phyloP scores from a whole-genome alignment of 805 yeast genomes.

The Kuraishia capsulata region DNA sequence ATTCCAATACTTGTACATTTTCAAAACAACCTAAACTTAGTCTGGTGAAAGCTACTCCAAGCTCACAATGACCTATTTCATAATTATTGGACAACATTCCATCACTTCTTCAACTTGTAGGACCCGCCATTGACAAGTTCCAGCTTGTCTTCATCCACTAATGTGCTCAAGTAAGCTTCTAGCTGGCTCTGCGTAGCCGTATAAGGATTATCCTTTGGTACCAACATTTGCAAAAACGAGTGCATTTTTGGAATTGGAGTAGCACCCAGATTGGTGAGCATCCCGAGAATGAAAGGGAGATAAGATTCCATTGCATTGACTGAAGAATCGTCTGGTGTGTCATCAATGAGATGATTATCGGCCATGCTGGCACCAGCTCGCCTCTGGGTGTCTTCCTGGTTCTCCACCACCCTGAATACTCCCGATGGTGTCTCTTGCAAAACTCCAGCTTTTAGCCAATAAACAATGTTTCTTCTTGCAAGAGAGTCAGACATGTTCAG shows the following conservation, averaged over 20 bases:
- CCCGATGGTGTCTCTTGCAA: slow-evolving; percentile 29
- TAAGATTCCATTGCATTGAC: slow-evolving; percentile 10
- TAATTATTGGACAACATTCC: too few relatives aligned
- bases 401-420: slow-evolving; percentile 32
- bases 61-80: too few relatives aligned
- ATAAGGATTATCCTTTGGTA: slow-evolving; percentile 39
- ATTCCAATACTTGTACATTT: too few relatives aligned
- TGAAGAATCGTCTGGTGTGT: slow-evolving; percentile 15
- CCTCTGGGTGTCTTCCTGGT: slow-evolving; percentile 10
- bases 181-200: slow-evolving; percentile 29
- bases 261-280: slow-evolving; percentile 48
- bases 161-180: slow-evolving; percentile 27
- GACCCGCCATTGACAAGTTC: slow-evolving; percentile 22
- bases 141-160: slow-evolving; percentile 35
- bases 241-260: slow-evolving; percentile 40
- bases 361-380: neutral
- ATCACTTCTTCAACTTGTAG: slow-evolving; percentile 19
- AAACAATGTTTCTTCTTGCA: slow-evolving; percentile 32
- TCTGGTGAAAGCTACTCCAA: too few relatives aligned
- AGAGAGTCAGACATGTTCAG: slow-evolving; percentile 33
- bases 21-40: too few relatives aligned
- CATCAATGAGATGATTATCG: slow-evolving; percentile 8
- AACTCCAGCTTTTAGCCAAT: slow-evolving; percentile 60
- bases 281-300: slow-evolving; percentile 44
- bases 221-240: slow-evolving; percentile 42